Percentiles rank a stretch among this genome's conserved stretches.
These are phyloP conservation scores for Aureobasidium sp. DNA, from an alignment of 2,329 filamentous ascomycete species.

Conservation along the genomic window DNA sequence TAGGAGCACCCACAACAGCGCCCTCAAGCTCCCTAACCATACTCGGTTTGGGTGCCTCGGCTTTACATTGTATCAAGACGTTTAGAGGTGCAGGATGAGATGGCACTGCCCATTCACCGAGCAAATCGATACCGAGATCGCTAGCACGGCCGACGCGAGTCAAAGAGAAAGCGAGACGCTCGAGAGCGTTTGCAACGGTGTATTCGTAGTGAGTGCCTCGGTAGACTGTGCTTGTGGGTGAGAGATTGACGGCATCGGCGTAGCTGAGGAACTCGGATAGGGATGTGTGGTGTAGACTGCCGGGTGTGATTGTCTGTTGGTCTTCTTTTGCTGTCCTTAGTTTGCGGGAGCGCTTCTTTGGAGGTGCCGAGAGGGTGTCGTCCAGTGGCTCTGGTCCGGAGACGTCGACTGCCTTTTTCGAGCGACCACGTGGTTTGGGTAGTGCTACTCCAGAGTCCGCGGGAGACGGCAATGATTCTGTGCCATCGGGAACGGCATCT, in stretches of 20 bases:
- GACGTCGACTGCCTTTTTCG: conserved; percentile 3
- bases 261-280: conserved; percentile 72
- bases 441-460: background rate
- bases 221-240: conserved; percentile 65
- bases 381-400: background rate
- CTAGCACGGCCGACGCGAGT: conserved; percentile 70
- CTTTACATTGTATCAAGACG: conserved; percentile 75
- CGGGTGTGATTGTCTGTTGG: conserved; percentile 25
- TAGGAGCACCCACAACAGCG: conserved; percentile 76
- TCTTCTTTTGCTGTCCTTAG: conserved; percentile 1
- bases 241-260: conserved; percentile 62
- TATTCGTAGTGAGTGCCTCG: conserved; percentile 85
- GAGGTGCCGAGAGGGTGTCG: background rate
- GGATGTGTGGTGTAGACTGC: conserved; percentile 62
- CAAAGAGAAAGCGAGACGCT: conserved; percentile 69
- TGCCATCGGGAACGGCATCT: too few species aligned
- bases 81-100: conserved; percentile 33
- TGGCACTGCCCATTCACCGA: conserved; percentile 74
- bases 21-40: conserved; percentile 83
- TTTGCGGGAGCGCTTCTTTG: background rate
- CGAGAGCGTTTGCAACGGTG: conserved; percentile 62
- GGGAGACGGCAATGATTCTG: background rate
- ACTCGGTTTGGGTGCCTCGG: conserved; percentile 58
- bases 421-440: conserved; percentile 21
- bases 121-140: conserved; percentile 78